Base-by-base conservation (phyloP, 352 stramenopile species). In the Globisporangium splendens region DNA sequence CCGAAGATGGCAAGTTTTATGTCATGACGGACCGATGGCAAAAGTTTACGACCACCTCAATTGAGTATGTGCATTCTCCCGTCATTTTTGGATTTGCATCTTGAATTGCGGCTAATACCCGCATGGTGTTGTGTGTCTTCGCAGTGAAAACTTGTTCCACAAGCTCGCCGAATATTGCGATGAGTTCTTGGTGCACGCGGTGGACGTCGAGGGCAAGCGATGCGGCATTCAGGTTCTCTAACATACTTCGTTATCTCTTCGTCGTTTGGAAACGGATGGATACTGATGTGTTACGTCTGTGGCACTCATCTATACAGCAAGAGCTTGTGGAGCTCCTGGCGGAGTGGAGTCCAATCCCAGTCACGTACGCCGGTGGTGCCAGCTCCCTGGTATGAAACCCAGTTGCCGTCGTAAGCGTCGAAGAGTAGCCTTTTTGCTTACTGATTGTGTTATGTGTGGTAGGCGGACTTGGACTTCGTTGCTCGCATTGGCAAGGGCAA, bases 161-260 rank as follows among this genome's bases (percentile, higher is more conserved):
- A 74, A 79, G 43, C 75, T 99, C 22, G 77, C 88, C 12, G 69
- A 77, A 28, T 98, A 98, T 67, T 99, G 96, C 64, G 92, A 97
- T 61, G 97, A 99, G 73, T 99, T 99, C 67, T 72, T 99, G 31
- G 96, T 99, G 1, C 97, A 99, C 72, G 97, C 96, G 0, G 97
- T 99, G 15, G 97, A 99, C 48, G 97, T 98, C 15, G 97, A 99
- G 82, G 97, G 96, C 53, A 98, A 97, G 69, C 82, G 90, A 33
- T 97, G 91, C 62, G 95, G 95, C 3, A 98, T 98, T 55, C 80
- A 98, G 71, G 84, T 93, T 56, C 18, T 31, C 51, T 35, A 35
- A 10, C 28, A 4, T 35, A 35, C 3, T 35, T 35, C 10, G 1
- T 1, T 35, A 35, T 35, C 28, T 35, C 2, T 35, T 35, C 10